Evolutionary conservation across 1,139 yeast species (phyloP).

Genomic region (Sugiyamaella xylanicola): DNA sequence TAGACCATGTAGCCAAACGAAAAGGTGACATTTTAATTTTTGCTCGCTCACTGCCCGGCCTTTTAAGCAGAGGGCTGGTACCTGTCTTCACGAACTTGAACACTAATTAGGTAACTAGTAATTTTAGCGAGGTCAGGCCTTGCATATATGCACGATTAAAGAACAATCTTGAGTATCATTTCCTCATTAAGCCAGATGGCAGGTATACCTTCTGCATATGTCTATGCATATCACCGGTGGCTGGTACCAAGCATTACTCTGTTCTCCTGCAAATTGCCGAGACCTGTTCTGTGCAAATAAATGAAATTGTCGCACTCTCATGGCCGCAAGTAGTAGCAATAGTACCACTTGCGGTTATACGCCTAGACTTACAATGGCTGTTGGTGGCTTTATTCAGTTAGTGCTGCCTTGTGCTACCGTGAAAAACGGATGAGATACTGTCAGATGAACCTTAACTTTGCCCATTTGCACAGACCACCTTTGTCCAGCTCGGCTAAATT

Average conservation of each 20-base stretch:
- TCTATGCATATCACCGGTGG: slow-evolving; percentile 9
- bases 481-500: background rate
- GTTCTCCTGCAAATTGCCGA: background rate
- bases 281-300: too few relatives aligned
- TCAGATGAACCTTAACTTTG: background rate
- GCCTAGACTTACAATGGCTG: background rate
- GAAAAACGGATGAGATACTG: background rate
- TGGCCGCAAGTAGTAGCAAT: background rate
- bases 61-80: background rate
- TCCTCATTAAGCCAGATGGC: slow-evolving; percentile 4
- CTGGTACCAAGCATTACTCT: background rate
- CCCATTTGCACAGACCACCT: background rate
- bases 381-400: background rate
- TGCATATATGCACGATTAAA: background rate
- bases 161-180: background rate
- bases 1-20: background rate
- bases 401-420: background rate
- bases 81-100: background rate
- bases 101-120: background rate
- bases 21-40: background rate
- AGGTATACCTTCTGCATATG: slow-evolving; percentile 5
- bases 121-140: slow-evolving; percentile 3
- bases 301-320: background rate
- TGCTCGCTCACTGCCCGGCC: background rate
- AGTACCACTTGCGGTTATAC: background rate